Percentiles rank a stretch among this genome's conserved stretches.
These are phyloP conservation scores for Kockovaella imperatae DNA, from an alignment of 768 basidiomycete species.

Conservation along the genomic window DNA sequence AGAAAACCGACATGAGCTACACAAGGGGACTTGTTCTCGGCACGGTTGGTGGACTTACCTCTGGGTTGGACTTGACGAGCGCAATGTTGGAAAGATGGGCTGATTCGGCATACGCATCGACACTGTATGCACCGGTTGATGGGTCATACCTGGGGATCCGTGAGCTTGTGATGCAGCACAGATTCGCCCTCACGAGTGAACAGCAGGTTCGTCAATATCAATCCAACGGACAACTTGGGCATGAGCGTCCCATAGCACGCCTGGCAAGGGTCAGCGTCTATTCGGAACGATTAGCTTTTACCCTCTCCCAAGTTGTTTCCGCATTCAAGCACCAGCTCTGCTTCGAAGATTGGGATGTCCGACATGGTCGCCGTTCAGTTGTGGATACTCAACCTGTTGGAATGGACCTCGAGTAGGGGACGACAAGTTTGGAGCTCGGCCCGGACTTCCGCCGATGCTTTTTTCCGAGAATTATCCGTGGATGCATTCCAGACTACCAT, in stretches of 20 bases:
- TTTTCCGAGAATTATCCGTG: too few species aligned
- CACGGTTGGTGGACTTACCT: constrained; percentile 5
- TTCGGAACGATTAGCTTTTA: not conserved
- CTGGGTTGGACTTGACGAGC: constrained; percentile 15
- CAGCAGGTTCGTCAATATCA: constrained; percentile 26
- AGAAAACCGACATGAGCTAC: not conserved
- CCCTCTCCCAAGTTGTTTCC: constrained; percentile 39
- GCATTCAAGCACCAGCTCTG: constrained; percentile 27
- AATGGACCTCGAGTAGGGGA: too few species aligned
- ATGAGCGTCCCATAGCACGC: constrained; percentile 39
- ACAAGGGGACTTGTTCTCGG: not conserved
- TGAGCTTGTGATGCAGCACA: not conserved
- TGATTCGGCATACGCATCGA: constrained; percentile 34
- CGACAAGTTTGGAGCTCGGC: too few species aligned
- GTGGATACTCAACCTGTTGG: too few species aligned
- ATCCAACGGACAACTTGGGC: constrained; percentile 38
- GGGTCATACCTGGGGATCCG: constrained; percentile 17
- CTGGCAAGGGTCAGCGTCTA: constrained; percentile 7
- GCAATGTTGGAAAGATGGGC: constrained; percentile 22
- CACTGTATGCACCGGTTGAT: constrained; percentile 20
- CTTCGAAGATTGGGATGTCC: constrained; percentile 23
- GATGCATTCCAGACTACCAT: too few species aligned
- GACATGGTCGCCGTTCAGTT: not conserved
- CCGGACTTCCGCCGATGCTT: too few species aligned
- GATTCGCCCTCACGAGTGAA: constrained; percentile 36